A percentile compares a stretch with the other conserved stretches of the same genome.
These are phyloP conservation scores for Cladosporium sp. DNA, from an alignment of 2,329 filamentous ascomycete species.

Conservation along the genomic window DNA sequence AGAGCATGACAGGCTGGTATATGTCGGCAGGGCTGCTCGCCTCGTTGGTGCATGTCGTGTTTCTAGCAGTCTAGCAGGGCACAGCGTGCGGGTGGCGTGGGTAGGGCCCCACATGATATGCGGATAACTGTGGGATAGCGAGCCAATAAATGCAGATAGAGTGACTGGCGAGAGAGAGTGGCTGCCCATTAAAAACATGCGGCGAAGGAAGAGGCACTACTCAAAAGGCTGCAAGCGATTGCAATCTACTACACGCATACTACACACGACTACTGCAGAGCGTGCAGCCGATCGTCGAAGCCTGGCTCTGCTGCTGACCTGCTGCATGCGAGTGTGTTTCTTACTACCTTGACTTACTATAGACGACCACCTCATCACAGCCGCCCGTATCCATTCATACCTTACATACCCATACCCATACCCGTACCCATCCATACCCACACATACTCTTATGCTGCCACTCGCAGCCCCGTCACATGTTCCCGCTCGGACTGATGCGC, in stretches of 20 bases:
- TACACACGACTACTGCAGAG: not conserved
- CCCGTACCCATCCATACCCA: not conserved
- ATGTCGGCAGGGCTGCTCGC: not conserved
- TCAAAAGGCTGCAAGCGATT: not conserved
- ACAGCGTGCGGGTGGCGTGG: not conserved
- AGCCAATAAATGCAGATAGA: not conserved
- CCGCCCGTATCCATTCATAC: not conserved
- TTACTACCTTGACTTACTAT: not conserved
- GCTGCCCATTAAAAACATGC: constrained; percentile 5
- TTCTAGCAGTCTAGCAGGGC: too few species aligned
- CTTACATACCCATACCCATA: not conserved
- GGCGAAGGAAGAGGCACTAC: not conserved
- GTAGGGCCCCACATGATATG: not conserved
- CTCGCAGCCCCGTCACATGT: constrained; percentile 1
- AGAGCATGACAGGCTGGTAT: not conserved
- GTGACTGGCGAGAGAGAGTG: not conserved
- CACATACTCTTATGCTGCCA: not conserved
- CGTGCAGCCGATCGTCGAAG: not conserved
- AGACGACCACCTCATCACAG: not conserved
- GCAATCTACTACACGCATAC: not conserved
- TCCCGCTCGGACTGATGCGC: not conserved
- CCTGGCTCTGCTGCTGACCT: not conserved
- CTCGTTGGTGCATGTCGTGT: not conserved
- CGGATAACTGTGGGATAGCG: not conserved
- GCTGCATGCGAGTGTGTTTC: not conserved